Evolutionary conservation across 768 basidiomycete genomes (phyloP).

Genomic region (Fomitopsis pulvina): DNA sequence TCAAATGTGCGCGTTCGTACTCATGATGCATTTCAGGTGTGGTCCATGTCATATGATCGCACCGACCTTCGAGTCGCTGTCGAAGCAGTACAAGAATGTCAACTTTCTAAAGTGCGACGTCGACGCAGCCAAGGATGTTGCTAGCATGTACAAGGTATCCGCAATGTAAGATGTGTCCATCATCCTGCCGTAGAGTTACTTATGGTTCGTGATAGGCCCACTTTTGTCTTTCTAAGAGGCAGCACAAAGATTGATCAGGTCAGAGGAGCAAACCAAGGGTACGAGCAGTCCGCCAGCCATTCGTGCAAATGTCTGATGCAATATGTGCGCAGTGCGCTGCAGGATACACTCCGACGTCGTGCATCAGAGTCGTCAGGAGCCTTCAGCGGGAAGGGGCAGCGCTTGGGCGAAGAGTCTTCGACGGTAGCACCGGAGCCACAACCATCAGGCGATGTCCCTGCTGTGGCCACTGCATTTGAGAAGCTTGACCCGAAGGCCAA

Average conservation of each 20-base stretch:
- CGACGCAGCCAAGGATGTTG: slow-evolving; percentile 64
- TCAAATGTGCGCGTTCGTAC: neutral
- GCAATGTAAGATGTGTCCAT: slow-evolving; percentile 53
- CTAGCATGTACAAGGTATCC: slow-evolving; percentile 50
- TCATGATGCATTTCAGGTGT: slow-evolving; percentile 48
- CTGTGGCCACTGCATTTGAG: slow-evolving; percentile 30
- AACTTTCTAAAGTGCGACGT: slow-evolving; percentile 86
- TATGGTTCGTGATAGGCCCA: slow-evolving; percentile 53
- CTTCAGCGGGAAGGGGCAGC: slow-evolving; percentile 72
- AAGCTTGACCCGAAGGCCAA: slow-evolving; percentile 65
- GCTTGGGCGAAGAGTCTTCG: slow-evolving; percentile 45
- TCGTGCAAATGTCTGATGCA: neutral
- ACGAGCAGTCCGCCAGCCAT: too few species aligned
- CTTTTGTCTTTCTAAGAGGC: slow-evolving; percentile 74
- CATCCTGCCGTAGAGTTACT: neutral
- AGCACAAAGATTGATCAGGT: slow-evolving; percentile 62
- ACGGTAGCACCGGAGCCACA: slow-evolving; percentile 31
- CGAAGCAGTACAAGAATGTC: slow-evolving; percentile 60
- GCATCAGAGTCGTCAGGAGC: slow-evolving; percentile 35
- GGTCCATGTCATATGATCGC: slow-evolving; percentile 82
- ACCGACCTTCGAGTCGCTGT: slow-evolving; percentile 62
- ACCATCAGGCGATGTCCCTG: slow-evolving; percentile 26
- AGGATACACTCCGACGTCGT: slow-evolving; percentile 51
- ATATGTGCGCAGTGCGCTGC: slow-evolving; percentile 43
- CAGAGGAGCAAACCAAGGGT: slow-evolving; percentile 66